Percentiles rank a stretch among this genome's conserved stretches.
phyloP scores from a whole-genome alignment of 2,329 filamentous ascomycete species.

The Colletotrichum zoysiae region DNA sequence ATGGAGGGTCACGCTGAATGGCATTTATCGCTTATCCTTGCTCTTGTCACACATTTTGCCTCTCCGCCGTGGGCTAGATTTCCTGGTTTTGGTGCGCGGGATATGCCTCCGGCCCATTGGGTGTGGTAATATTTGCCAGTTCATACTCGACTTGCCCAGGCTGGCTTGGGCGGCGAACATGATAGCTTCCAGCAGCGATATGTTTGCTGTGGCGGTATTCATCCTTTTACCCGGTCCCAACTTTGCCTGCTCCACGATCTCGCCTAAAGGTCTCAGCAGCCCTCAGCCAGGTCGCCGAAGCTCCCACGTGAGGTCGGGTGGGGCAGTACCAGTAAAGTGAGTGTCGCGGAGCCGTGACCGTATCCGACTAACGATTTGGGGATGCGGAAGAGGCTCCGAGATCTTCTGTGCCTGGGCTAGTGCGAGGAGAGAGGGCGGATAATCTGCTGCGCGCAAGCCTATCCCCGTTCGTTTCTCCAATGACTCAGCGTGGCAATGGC shows the following conservation, averaged over 20 bases:
- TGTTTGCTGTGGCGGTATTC: background rate
- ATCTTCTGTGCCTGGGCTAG: constrained; percentile 38
- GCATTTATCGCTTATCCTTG: background rate
- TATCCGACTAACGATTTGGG: constrained; percentile 22
- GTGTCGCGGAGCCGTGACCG: background rate
- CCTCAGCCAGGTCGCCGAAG: background rate
- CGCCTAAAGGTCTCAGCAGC: background rate
- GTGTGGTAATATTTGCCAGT: background rate
- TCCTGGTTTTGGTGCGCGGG: background rate
- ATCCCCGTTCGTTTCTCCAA: background rate
- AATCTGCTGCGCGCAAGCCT: background rate
- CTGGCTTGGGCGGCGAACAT: background rate
- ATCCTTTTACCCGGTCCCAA: constrained; percentile 30
- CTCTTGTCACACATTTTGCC: background rate
- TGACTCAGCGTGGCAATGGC: background rate
- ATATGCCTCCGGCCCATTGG: background rate
- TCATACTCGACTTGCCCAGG: constrained; percentile 1
- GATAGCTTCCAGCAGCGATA: background rate
- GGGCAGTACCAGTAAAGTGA: constrained; percentile 7
- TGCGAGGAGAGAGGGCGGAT: constrained; percentile 7
- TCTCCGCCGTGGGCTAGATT: background rate
- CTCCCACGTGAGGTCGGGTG: constrained; percentile 1
- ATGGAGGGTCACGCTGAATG: background rate
- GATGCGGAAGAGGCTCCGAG: constrained; percentile 33
- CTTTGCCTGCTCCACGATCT: background rate